These are phyloP conservation scores for Cutaneotrichosporon mucoides DNA, from an alignment of 1,284 basidiomycete species.

Conservation along the genomic window DNA sequence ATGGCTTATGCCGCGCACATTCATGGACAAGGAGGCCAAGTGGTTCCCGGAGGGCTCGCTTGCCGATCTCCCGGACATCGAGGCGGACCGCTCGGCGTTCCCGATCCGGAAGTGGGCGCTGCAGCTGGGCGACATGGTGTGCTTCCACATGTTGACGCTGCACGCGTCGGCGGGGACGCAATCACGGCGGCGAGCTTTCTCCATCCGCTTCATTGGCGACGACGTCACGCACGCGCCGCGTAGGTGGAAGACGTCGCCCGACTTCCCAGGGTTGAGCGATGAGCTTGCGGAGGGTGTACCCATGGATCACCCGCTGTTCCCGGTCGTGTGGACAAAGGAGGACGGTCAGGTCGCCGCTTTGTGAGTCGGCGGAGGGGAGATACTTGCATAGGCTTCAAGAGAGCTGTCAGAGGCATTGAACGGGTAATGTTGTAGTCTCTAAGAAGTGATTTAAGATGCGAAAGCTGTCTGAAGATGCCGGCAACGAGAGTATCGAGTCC, in stretches of 20 bases:
- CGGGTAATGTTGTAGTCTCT: no score
- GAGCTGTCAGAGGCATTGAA: no score
- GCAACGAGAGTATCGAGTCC: no score
- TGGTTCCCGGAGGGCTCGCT: constrained; percentile 20
- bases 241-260: constrained; percentile 12
- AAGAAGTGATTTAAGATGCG: no score
- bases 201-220: constrained; percentile 14
- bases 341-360: neutral
- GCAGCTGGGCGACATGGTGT: constrained; percentile 15
- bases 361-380: neutral
- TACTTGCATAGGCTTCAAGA: no score
- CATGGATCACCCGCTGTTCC: constrained; percentile 17
- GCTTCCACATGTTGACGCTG: constrained; percentile 22
- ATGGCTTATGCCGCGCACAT: constrained; percentile 20
- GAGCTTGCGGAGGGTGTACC: constrained; percentile 5
- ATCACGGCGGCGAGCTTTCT: constrained; percentile 8
- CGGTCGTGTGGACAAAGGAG: constrained; percentile 9
- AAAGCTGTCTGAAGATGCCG: no score
- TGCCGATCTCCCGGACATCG: constrained; percentile 17
- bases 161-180: constrained; percentile 13
- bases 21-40: constrained; percentile 20
- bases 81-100: constrained; percentile 6
- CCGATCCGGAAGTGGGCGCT: constrained; percentile 13
- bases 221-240: constrained; percentile 13
- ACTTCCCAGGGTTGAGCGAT: constrained; percentile 15